Evolutionary conservation across 2,329 filamentous ascomycete genomes (phyloP).

Genomic region (Macrophomina pseudophaseolina): DNA sequence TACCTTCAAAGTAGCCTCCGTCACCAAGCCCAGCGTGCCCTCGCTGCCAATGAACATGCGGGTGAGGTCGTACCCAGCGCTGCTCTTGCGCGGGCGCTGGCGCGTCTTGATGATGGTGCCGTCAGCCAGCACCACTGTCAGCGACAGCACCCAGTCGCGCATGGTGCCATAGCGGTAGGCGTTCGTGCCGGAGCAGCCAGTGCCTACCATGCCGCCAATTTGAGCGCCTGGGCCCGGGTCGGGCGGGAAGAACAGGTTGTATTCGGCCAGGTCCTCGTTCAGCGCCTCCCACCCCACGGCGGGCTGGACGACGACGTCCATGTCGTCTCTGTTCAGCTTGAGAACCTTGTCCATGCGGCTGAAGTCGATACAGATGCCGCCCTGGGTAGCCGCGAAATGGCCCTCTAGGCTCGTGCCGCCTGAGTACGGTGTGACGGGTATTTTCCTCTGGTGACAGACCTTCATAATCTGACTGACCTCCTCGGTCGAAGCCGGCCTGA

Average conservation of each 20-base stretch:
- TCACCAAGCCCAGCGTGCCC: conserved; percentile 88
- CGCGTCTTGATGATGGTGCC: conserved; percentile 89
- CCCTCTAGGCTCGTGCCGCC: conserved; percentile 91
- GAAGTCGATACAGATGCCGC: conserved; percentile 87
- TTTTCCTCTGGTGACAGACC: conserved; percentile 77
- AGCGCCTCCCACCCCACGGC: conserved; percentile 86
- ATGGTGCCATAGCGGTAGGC: conserved; percentile 93
- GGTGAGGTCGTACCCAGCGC: conserved; percentile 89
- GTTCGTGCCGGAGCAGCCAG: conserved; percentile 80
- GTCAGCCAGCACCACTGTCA: conserved; percentile 89
- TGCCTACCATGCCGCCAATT: conserved; percentile 89
- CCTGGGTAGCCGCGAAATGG: conserved; percentile 81
- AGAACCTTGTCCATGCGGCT: conserved; percentile 82
- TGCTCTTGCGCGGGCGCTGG: conserved; percentile 86
- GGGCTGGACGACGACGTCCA: conserved; percentile 63
- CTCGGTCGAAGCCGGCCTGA: conserved; percentile 78
- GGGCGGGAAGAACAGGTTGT: conserved; percentile 85
- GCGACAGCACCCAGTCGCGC: conserved; percentile 87
- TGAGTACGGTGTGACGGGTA: conserved; percentile 86
- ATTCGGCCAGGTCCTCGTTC: conserved; percentile 75
- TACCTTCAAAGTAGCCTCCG: conserved; percentile 87
- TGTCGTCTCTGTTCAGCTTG: conserved; percentile 71
- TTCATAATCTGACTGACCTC: conserved; percentile 89
- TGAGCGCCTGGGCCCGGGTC: conserved; percentile 89
- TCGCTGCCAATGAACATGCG: conserved; percentile 89